Conservation (phyloP, 352 stramenopile genomes). For the Phytophthora citrophthora region DNA sequence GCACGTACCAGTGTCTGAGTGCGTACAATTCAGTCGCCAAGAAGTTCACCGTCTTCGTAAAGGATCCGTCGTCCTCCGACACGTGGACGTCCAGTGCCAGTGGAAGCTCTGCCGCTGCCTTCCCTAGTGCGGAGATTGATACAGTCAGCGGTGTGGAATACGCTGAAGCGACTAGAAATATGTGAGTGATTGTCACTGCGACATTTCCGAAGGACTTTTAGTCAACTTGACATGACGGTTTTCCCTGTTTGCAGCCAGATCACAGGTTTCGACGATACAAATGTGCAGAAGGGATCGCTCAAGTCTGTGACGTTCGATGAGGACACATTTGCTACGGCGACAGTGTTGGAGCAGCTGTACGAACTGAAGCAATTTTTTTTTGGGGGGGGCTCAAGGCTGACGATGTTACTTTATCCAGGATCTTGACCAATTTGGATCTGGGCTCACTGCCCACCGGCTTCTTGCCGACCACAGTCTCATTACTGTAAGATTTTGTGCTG, state of each 20-base stretch:
- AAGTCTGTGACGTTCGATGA: constrained; percentile 59
- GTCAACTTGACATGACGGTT: constrained; percentile 2
- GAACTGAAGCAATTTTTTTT: constrained; percentile 15
- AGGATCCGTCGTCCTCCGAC: constrained; percentile 57
- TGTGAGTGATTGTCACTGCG: constrained; percentile 41
- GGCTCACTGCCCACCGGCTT: constrained; percentile 49
- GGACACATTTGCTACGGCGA: constrained; percentile 51
- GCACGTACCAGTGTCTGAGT: constrained; percentile 75
- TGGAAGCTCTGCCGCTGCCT: constrained; percentile 32
- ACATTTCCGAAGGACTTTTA: background rate
- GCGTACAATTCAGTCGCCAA: constrained; percentile 51
- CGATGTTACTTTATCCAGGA: constrained; percentile 29
- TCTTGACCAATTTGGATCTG: constrained; percentile 70
- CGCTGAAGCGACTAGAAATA: constrained; percentile 46
- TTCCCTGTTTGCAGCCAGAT: constrained; percentile 64
- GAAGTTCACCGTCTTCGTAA: constrained; percentile 80
- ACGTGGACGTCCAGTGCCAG: constrained; percentile 37
- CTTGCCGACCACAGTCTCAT: constrained; percentile 53
- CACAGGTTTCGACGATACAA: constrained; percentile 62
- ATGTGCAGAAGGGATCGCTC: constrained; percentile 63
- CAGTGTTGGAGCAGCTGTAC: constrained; percentile 52
- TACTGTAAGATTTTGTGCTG: constrained; percentile 35
- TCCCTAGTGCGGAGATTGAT: constrained; percentile 61
- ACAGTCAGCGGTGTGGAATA: constrained; percentile 48
- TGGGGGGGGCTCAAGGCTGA: too few species aligned